Conservation (phyloP, 2,329 filamentous ascomycete species). For the Ascomycota sp. region DNA sequence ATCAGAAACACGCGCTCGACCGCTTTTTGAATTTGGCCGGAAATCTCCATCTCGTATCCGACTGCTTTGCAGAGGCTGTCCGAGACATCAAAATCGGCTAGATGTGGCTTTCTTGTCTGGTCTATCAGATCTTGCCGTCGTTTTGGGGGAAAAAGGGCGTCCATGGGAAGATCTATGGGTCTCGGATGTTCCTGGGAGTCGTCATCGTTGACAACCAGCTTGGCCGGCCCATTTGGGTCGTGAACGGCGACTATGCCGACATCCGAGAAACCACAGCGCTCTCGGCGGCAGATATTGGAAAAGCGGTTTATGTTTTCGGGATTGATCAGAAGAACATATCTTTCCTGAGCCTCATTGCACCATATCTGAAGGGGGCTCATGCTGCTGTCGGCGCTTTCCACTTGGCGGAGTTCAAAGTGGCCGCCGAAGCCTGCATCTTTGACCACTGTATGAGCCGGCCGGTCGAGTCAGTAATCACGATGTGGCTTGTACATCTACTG, state of each 20-base stretch:
- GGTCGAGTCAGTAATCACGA: neutral
- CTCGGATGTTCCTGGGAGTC: constrained; percentile 54
- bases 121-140: constrained; percentile 64
- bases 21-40: constrained; percentile 39
- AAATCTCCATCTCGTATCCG: constrained; percentile 28
- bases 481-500: neutral
- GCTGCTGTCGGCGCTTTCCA: constrained; percentile 73
- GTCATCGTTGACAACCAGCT: constrained; percentile 61
- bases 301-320: constrained; percentile 63
- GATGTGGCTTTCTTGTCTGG: constrained; percentile 42
- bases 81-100: constrained; percentile 52
- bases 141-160: constrained; percentile 70
- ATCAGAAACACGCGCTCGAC: constrained; percentile 64
- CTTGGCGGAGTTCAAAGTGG: constrained; percentile 80
- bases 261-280: constrained; percentile 81
- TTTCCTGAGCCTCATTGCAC: constrained; percentile 93
- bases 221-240: constrained; percentile 42
- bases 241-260: constrained; percentile 57
- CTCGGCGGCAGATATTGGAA: constrained; percentile 47
- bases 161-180: constrained; percentile 79
- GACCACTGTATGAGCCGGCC: too few species aligned
- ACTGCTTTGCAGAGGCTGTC: constrained; percentile 45
- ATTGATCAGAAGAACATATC: constrained; percentile 82
- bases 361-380: constrained; percentile 96
- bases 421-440: constrained; percentile 84